Percentiles rank a stretch among this genome's conserved stretches.
phyloP scores from a whole-genome alignment of 225 moss, liverwort and hornwort species.

The Marchantia paleacea region DNA sequence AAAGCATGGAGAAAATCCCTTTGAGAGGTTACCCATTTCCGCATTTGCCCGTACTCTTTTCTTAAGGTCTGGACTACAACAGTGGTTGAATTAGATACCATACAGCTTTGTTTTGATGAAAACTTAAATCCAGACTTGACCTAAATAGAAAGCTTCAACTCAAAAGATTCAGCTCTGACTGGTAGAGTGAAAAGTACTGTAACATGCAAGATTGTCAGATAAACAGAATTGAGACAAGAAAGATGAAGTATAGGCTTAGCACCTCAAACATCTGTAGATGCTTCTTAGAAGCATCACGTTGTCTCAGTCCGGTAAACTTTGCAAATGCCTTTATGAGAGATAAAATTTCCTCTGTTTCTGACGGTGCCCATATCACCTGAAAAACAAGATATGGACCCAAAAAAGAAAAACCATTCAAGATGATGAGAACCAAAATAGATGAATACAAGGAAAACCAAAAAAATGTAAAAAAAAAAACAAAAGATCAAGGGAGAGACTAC shows the following conservation, averaged over 20 bases:
- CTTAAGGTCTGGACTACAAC: constrained; percentile 63
- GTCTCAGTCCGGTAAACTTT: constrained; percentile 38
- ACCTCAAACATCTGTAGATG: constrained; percentile 89
- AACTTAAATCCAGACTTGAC: too few relatives aligned
- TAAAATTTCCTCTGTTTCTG: constrained; percentile 86
- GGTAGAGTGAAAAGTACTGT: too few relatives aligned
- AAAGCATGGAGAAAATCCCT: constrained; percentile 73
- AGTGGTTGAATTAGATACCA: neutral
- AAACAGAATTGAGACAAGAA: too few relatives aligned
- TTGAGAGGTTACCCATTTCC: constrained; percentile 69
- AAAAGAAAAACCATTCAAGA: too few relatives aligned
- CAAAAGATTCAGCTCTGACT: too few relatives aligned
- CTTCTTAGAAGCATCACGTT: constrained; percentile 60
- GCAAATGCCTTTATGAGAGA: constrained; percentile 60
- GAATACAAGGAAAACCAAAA: neutral
- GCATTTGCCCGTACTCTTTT: constrained; percentile 84
- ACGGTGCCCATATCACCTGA: constrained; percentile 85
- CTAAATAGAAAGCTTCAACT: too few relatives aligned
- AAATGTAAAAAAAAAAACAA: neutral
- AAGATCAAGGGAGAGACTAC: neutral
- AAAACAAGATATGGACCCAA: neutral
- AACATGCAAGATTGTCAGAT: too few relatives aligned
- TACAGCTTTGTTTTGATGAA: neutral
- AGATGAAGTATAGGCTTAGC: neutral
- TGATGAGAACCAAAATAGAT: too few relatives aligned